Conservation (phyloP, 1,284 basidiomycete genomes). For the Polyporus tsugae region DNA sequence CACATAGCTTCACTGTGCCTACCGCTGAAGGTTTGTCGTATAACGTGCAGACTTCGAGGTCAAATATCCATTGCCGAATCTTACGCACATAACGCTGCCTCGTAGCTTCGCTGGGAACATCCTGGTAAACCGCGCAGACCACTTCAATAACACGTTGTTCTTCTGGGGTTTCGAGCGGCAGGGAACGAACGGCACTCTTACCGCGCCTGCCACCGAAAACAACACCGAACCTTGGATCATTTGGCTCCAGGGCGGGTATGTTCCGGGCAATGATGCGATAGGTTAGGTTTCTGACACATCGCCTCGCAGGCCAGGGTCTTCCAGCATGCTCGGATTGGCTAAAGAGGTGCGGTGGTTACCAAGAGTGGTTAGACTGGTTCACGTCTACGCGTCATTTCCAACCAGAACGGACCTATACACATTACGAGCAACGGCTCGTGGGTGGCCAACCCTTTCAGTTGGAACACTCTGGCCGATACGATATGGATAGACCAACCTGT, state of each 20-base stretch:
- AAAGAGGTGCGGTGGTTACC: neutral
- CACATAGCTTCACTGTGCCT: neutral
- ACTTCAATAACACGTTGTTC: constrained; percentile 75
- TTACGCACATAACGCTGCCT: constrained; percentile 56
- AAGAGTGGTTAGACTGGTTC: constrained; percentile 53
- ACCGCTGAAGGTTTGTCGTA: neutral
- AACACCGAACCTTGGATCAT: constrained; percentile 73
- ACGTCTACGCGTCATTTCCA: no score
- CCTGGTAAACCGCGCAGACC: constrained; percentile 57
- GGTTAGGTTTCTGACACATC: neutral
- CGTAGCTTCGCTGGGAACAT: constrained; percentile 75
- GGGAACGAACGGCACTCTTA: constrained; percentile 66
- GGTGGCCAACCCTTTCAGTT: constrained; percentile 62
- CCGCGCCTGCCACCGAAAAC: constrained; percentile 40
- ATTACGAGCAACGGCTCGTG: constrained; percentile 59
- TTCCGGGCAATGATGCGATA: neutral
- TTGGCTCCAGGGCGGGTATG: constrained; percentile 73
- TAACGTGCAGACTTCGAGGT: constrained; percentile 37
- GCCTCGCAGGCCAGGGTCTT: neutral
- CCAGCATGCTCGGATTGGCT: neutral
- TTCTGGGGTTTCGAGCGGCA: constrained; percentile 69
- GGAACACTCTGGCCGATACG: constrained; percentile 68
- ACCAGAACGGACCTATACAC: constrained; percentile 74
- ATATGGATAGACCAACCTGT: constrained; percentile 81
- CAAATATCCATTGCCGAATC: constrained; percentile 67